A percentile compares a stretch with the other conserved stretches of the same genome.
These are phyloP conservation scores for Linum trigynum DNA, from an alignment of 345 rosid species.

Conservation along the genomic window DNA sequence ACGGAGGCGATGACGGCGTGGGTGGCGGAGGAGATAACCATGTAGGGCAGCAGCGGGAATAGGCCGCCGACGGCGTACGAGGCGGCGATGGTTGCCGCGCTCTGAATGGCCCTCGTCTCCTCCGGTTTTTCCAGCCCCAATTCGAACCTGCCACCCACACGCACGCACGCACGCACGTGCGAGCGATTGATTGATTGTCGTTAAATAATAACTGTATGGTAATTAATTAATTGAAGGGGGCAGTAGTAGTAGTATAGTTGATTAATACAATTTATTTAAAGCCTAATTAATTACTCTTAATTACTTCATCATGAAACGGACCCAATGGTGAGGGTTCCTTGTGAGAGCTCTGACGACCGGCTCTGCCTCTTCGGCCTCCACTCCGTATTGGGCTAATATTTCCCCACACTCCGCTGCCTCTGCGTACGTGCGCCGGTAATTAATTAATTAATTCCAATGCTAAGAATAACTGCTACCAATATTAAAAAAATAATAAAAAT, in stretches of 20 bases:
- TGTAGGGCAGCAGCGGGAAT: constrained; percentile 74
- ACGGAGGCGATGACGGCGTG: constrained; percentile 72
- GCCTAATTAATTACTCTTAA: constrained; percentile 1
- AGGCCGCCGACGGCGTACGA: constrained; percentile 76
- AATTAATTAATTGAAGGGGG: neutral
- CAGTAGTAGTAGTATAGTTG: too few relatives aligned
- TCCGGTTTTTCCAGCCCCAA: constrained; percentile 88
- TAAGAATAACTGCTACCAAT: too few relatives aligned
- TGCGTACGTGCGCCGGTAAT: constrained; percentile 16
- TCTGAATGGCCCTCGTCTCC: constrained; percentile 71
- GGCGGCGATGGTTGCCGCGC: constrained; percentile 57
- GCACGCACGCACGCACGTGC: too few relatives aligned
- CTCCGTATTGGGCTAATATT: constrained; percentile 64
- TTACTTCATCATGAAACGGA: constrained; percentile 97
- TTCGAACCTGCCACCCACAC: constrained; percentile 52
- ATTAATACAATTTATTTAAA: too few relatives aligned
- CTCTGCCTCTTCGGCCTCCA: constrained; percentile 64
- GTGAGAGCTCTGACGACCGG: constrained; percentile 81
- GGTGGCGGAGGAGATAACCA: constrained; percentile 54
- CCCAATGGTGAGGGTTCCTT: constrained; percentile 86
- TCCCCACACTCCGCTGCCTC: constrained; percentile 96
- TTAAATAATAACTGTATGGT: too few relatives aligned
- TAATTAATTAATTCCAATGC: neutral
- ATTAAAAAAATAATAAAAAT: too few relatives aligned
- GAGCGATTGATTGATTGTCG: too few relatives aligned